Conservation (phyloP, 2,329 filamentous ascomycete species). For the Fusarium sublunatum region DNA sequence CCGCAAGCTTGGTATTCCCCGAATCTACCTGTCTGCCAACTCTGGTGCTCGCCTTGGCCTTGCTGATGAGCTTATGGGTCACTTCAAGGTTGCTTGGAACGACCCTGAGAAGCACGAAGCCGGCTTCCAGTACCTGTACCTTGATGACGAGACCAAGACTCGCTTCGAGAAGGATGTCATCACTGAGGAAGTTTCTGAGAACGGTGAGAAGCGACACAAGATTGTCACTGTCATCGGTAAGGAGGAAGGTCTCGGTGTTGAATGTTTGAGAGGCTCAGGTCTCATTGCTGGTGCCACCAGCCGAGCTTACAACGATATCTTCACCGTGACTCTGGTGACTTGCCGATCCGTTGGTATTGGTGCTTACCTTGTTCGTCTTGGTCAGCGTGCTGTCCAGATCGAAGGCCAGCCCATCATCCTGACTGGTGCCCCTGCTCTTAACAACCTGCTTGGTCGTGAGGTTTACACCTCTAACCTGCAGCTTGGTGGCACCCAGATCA, state of each 20-base stretch:
- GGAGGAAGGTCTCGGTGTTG: constrained; percentile 96
- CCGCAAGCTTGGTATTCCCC: constrained; percentile 91
- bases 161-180: constrained; percentile 80
- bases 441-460: constrained; percentile 97
- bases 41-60: constrained; percentile 97
- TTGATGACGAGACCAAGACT: constrained; percentile 86
- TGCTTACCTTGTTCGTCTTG: constrained; percentile 97
- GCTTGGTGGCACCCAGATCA: constrained; percentile 99
- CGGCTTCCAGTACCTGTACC: constrained; percentile 97
- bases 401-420: constrained; percentile 99
- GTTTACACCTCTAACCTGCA: constrained; percentile 99
- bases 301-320: constrained; percentile 97
- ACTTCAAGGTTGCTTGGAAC: constrained; percentile 98
- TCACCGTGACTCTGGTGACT: constrained; percentile 96
- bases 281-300: constrained; percentile 98
- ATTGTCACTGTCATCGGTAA: constrained; percentile 93
- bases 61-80: constrained; percentile 94
- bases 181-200: constrained; percentile 86
- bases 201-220: constrained; percentile 91
- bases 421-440: constrained; percentile 95
- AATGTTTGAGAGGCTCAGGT: constrained; percentile 96
- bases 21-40: constrained; percentile 98
- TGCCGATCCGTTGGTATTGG: constrained; percentile 99
- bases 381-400: constrained; percentile 98
- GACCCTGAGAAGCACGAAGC: constrained; percentile 81